phyloP scores from a whole-genome alignment of 1,284 basidiomycete species.

The Cutaneotrichosporon arboriforme region DNA sequence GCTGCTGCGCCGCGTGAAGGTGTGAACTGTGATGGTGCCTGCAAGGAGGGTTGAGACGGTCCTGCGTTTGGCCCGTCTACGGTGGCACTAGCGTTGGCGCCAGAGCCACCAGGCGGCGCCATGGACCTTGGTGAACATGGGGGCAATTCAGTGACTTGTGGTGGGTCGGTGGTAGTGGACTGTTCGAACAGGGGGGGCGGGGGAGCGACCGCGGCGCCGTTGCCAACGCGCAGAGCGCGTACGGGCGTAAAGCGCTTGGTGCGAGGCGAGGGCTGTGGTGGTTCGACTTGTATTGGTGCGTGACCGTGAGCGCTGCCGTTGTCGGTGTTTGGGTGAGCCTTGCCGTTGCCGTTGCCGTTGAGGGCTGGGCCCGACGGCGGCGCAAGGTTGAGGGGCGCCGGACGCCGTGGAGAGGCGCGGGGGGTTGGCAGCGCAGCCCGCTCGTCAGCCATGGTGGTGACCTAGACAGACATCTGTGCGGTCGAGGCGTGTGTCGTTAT shows the following conservation, averaged over 20 bases:
- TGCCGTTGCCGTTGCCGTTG: neutral
- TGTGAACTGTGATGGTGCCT: too few species aligned
- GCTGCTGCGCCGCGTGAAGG: neutral
- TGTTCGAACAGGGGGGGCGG: neutral
- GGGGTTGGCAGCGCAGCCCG: neutral
- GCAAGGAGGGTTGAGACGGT: too few species aligned
- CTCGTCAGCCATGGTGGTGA: conserved; percentile 1
- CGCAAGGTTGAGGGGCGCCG: neutral
- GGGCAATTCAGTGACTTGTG: too few species aligned
- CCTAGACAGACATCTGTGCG: conserved; percentile 1
- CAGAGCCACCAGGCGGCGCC: too few species aligned
- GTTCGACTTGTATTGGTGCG: too few species aligned
- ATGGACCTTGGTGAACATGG: too few species aligned
- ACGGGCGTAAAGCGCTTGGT: conserved; percentile 1
- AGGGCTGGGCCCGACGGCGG: neutral
- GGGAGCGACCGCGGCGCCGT: neutral
- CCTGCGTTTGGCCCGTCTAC: too few species aligned
- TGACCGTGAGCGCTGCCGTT: too few species aligned
- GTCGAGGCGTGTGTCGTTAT: too few species aligned
- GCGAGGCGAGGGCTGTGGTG: neutral
- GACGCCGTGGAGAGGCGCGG: neutral
- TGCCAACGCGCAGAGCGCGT: neutral
- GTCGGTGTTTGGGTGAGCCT: neutral
- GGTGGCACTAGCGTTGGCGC: too few species aligned
- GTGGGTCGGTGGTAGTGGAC: too few species aligned